Evolutionary conservation across 2,329 filamentous ascomycete species (phyloP).

Genomic region (Aspergillus sp.): DNA sequence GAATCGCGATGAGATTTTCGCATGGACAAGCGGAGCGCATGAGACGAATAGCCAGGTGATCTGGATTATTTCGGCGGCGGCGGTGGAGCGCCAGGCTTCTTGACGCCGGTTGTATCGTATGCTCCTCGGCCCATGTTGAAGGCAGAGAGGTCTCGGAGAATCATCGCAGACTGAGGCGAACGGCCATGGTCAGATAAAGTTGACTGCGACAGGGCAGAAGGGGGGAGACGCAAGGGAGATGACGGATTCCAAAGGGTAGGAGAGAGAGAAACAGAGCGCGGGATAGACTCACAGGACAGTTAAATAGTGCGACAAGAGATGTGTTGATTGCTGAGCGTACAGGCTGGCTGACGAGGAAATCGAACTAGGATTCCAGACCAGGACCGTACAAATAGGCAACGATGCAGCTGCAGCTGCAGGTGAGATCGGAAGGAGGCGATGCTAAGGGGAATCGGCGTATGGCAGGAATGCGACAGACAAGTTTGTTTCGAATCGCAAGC

Average conservation of each 20-base stretch:
- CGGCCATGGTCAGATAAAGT: conserved; percentile 21
- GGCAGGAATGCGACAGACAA: conserved; percentile 22
- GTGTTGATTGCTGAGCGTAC: not conserved
- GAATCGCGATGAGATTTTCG: too few relatives aligned
- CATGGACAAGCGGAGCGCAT: conserved; percentile 8
- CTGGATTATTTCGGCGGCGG: conserved; percentile 31
- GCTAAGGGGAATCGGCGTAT: conserved; percentile 9
- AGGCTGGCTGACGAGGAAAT: not conserved
- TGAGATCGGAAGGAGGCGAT: not conserved
- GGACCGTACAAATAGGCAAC: not conserved
- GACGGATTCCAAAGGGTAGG: not conserved
- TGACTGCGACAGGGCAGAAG: not conserved
- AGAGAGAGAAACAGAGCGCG: conserved; percentile 4
- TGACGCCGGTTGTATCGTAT: conserved; percentile 44
- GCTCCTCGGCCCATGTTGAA: conserved; percentile 44
- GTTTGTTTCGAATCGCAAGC: conserved; percentile 4
- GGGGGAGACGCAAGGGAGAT: conserved; percentile 3
- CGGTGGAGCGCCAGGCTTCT: conserved; percentile 38
- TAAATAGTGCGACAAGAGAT: not conserved
- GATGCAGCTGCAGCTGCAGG: not conserved
- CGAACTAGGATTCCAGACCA: not conserved
- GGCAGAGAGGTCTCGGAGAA: conserved; percentile 31
- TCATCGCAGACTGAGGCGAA: conserved; percentile 30
- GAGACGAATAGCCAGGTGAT: conserved; percentile 6
- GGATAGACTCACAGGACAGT: conserved; percentile 7